These are phyloP conservation scores for Camellia granthamiana DNA, from an alignment of 148 eudicot species.

Conservation along the genomic window DNA sequence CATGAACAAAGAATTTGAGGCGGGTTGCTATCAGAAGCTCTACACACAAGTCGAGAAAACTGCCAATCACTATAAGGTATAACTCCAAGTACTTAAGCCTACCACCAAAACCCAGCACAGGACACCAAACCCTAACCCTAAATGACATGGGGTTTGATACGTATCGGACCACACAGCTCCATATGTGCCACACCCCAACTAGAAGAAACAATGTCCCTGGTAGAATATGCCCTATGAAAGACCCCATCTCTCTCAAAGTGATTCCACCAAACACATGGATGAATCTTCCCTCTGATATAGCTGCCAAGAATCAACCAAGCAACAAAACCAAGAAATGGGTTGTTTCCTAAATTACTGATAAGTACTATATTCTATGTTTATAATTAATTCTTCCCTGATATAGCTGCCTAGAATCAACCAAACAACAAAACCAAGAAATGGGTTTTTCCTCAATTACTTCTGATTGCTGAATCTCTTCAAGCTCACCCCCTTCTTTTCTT, in stretches of 20 bases:
- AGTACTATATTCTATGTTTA: no score
- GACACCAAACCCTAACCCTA: conserved; percentile 75
- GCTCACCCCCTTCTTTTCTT: no score
- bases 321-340: no score
- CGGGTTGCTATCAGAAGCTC: conserved; percentile 89
- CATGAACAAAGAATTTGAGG: conserved; percentile 70
- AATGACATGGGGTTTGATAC: conserved; percentile 53
- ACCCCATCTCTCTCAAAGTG: conserved; percentile 58
- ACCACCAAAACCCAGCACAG: conserved; percentile 81
- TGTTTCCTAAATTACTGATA: no score
- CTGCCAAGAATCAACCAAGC: no score
- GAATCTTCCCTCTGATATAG: not conserved
- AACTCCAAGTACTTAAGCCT: conserved; percentile 83
- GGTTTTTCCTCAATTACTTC: no score
- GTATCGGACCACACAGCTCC: conserved; percentile 67
- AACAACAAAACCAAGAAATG: no score
- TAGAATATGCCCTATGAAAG: conserved; percentile 83
- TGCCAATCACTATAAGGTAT: conserved; percentile 69
- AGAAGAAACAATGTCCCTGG: conserved; percentile 86
- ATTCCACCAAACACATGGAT: not conserved
- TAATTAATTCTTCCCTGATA: no score
- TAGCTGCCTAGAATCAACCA: no score
- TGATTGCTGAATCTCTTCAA: no score
- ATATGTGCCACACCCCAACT: conserved; percentile 84
- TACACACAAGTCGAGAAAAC: conserved; percentile 83